Conservation (phyloP, 2,329 filamentous ascomycete species). For the Neofusicoccum umdonicola region DNA sequence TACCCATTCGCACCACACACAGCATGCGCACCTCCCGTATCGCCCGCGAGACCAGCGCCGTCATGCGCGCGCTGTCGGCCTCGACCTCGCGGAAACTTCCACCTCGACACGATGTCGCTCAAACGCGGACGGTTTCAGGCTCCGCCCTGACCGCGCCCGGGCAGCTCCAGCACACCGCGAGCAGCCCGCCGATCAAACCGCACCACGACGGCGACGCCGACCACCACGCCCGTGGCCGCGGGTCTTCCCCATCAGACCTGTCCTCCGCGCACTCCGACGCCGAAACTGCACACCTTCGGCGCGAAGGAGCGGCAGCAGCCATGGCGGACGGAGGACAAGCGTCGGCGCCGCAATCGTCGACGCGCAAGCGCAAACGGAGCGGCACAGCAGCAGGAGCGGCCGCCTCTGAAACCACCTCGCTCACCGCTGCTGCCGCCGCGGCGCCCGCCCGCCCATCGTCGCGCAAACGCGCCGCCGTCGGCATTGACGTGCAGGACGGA, state of each 20-base stretch:
- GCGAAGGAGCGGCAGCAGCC: neutral
- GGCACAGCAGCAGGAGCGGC: conserved; percentile 34
- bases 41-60: conserved; percentile 33
- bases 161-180: conserved; percentile 25
- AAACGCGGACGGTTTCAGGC: conserved; percentile 24
- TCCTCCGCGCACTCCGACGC: conserved; percentile 32
- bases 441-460: neutral
- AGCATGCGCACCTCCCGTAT: conserved; percentile 38
- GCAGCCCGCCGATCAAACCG: conserved; percentile 1
- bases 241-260: conserved; percentile 26
- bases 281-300: neutral
- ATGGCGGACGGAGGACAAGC: neutral
- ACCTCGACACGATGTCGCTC: conserved; percentile 7
- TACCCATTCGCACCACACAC: neutral
- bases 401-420: conserved; percentile 23
- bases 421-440: conserved; percentile 25
- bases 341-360: conserved; percentile 16
- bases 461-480: neutral
- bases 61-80: conserved; percentile 8
- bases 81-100: conserved; percentile 9
- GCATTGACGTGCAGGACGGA: neutral
- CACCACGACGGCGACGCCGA: neutral
- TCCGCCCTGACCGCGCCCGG: conserved; percentile 28
- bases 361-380: conserved; percentile 51
- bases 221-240: neutral